Conservation (phyloP, 768 basidiomycete genomes). For the Boletus tomentosulus region DNA sequence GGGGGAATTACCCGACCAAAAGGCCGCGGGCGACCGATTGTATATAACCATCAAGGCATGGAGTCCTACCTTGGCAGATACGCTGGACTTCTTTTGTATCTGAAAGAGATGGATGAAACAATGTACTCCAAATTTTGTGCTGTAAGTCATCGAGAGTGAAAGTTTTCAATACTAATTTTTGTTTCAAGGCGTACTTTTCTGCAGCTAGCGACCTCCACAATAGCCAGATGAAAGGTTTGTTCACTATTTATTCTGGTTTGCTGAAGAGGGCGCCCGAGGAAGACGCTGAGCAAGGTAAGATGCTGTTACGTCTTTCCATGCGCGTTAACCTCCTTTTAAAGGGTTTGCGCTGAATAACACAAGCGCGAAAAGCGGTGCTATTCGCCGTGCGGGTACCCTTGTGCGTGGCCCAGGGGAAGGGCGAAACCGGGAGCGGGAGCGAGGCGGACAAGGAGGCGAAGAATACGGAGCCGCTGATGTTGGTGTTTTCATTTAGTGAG, state of each 20-base stretch:
- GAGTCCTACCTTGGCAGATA: conserved; percentile 86
- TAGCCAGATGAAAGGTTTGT: conserved; percentile 71
- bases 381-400: conserved; percentile 80
- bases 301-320: neutral
- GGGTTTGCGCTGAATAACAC: conserved; percentile 41
- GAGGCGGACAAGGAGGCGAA: conserved; percentile 51
- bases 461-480: conserved; percentile 74
- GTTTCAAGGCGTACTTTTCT: conserved; percentile 82
- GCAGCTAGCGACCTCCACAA: conserved; percentile 78
- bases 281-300: conserved; percentile 65
- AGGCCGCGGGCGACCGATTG: conserved; percentile 42
- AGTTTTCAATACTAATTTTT: conserved; percentile 1
- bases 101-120: conserved; percentile 94
- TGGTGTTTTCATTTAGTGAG: conserved; percentile 10
- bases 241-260: conserved; percentile 52
- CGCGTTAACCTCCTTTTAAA: conserved; percentile 21
- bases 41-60: conserved; percentile 65
- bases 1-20: conserved; percentile 49
- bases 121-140: conserved; percentile 87
- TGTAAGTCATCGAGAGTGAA: conserved; percentile 43
- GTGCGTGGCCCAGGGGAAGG: conserved; percentile 73
- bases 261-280: conserved; percentile 72
- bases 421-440: conserved; percentile 42
- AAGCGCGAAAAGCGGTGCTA: conserved; percentile 45
- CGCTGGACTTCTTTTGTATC: conserved; percentile 83